phyloP scores from a whole-genome alignment of 2,329 filamentous ascomycete species.

The Aspergillus nomiae region DNA sequence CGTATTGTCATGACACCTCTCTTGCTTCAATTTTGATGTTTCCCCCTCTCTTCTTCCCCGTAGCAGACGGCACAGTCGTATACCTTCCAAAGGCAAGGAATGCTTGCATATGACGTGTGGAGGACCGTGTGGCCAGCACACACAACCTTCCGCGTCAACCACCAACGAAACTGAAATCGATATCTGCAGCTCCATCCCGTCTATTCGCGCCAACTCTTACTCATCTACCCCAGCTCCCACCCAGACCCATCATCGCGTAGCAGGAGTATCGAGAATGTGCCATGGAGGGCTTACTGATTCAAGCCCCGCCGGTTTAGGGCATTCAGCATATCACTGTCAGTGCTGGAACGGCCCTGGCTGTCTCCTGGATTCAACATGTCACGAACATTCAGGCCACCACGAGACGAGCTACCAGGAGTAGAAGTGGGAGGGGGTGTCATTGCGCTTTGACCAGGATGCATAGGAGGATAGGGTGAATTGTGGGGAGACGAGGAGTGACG shows the following conservation, averaged over 20 bases:
- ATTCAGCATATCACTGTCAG: constrained; percentile 55
- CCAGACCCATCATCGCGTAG: not conserved
- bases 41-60: not conserved
- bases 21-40: constrained; percentile 1
- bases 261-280: not conserved
- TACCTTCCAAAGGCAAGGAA: not conserved
- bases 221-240: constrained; percentile 1
- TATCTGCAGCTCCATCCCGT: not conserved
- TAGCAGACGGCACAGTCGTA: not conserved
- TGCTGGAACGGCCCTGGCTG: constrained; percentile 44
- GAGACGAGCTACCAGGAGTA: constrained; percentile 33
- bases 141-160: constrained; percentile 17
- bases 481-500: constrained; percentile 48
- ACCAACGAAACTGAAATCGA: constrained; percentile 5
- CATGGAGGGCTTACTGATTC: constrained; percentile 25
- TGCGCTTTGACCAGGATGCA: constrained; percentile 34
- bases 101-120: constrained; percentile 5
- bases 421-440: constrained; percentile 35
- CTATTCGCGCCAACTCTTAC: constrained; percentile 2
- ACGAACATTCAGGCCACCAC: constrained; percentile 50
- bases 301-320: constrained; percentile 46
- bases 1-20: not conserved
- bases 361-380: constrained; percentile 51
- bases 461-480: constrained; percentile 40
- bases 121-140: constrained; percentile 28